phyloP scores from a whole-genome alignment of 2,329 filamentous ascomycete genomes.

The Alternaria sp. region DNA sequence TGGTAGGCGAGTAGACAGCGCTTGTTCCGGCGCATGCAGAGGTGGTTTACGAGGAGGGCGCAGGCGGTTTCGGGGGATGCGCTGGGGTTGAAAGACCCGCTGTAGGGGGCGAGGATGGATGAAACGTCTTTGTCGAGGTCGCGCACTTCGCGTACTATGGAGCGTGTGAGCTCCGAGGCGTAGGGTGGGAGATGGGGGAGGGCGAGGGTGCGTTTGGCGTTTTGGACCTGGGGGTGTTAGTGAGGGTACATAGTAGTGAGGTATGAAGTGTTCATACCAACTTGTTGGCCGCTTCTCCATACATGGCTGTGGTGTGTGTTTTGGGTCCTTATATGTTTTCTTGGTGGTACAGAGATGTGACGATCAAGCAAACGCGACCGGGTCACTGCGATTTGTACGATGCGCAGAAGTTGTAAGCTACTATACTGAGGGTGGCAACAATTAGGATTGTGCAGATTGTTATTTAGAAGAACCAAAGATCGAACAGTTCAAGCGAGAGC shows the following conservation, averaged over 20 bases:
- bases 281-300: slow-evolving; percentile 86
- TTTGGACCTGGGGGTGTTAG: slow-evolving; percentile 71
- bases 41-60: slow-evolving; percentile 87
- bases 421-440: no score
- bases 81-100: slow-evolving; percentile 83
- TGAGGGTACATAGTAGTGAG: no score
- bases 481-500: neutral
- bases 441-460: no score
- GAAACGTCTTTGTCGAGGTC: slow-evolving; percentile 88
- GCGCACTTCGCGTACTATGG: slow-evolving; percentile 87
- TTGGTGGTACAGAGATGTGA: neutral
- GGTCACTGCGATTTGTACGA: neutral
- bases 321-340: no score
- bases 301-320: no score
- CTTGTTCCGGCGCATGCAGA: slow-evolving; percentile 96
- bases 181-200: slow-evolving; percentile 87
- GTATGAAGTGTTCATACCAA: slow-evolving; percentile 59
- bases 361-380: neutral
- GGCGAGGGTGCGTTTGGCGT: slow-evolving; percentile 93
- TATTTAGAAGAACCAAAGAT: no score
- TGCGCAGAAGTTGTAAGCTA: no score
- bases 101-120: slow-evolving; percentile 79
- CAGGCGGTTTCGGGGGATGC: slow-evolving; percentile 84
- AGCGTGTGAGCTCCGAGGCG: slow-evolving; percentile 87
- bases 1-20: slow-evolving; percentile 95